Evolutionary conservation across 208 protist genomes (phyloP).

Genomic region (Acanthamoeba royreba): DNA sequence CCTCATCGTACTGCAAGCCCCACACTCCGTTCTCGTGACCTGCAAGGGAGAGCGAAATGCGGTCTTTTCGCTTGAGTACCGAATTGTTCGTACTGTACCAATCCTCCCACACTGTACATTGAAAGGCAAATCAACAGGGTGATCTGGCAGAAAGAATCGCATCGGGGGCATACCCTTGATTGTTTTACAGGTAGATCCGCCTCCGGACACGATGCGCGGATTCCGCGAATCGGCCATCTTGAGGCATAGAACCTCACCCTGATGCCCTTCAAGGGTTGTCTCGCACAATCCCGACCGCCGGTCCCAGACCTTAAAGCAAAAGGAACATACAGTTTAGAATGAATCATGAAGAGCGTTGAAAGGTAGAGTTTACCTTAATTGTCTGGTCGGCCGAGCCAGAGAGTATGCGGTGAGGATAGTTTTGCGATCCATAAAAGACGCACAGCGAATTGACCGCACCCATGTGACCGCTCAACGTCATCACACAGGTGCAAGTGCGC

Average conservation of each 20-base stretch:
- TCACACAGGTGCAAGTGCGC: not conserved
- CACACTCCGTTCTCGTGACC: not conserved
- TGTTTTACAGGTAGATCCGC: constrained; percentile 14
- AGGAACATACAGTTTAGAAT: not conserved
- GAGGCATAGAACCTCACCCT: constrained; percentile 14
- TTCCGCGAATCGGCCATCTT: not conserved
- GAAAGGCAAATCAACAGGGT: not conserved
- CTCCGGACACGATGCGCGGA: not conserved
- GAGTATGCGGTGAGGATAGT: not conserved
- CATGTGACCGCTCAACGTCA: not conserved
- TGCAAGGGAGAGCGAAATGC: not conserved
- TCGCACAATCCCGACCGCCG: not conserved
- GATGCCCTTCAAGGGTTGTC: not conserved
- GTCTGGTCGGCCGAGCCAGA: constrained; percentile 2
- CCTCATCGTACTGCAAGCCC: constrained; percentile 12
- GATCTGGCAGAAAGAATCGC: not conserved
- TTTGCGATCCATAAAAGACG: not conserved
- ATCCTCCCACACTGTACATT: not conserved
- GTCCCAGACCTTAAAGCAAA: not conserved
- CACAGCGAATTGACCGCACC: not conserved
- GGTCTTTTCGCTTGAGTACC: not conserved
- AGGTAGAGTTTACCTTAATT: not conserved
- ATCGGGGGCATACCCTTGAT: not conserved
- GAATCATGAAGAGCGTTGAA: not conserved
- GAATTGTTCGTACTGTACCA: not conserved